Evolutionary conservation across 805 yeast species (phyloP), one percentile per base, ranked within the genome.

Genomic region (Candida nanaspora): DNA sequence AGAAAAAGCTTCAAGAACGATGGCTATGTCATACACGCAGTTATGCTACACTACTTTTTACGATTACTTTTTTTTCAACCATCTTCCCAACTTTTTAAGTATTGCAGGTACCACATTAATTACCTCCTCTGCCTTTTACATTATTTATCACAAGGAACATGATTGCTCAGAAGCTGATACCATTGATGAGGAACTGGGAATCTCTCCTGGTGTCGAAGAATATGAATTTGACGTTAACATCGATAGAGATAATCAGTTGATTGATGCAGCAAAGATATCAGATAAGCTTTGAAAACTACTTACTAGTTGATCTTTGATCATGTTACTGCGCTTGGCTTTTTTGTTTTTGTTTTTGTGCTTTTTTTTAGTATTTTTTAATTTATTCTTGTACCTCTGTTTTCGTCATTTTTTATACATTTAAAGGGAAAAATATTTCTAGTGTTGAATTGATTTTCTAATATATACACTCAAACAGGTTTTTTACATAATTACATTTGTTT

Each of bases 21-120:
- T 89, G 11, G 70, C 85, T 45, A 80, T 86, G 77, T 64, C 74
- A 2, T 89, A 89, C 56, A 71, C 88, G 2, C 86, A 81, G 53
- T 72, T 88, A 69, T 63, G 88, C 2, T 86, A 82, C 62, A 91
- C 96, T 0, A 63, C 86, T 15, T 43, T 83, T 26, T 80, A 89
- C 77, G 96, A 88, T 55, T 63, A 76, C 28, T 34, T 77, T 1
- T 63, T 87, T 23, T 89, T 86, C 80, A 70, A 76, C 45, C 87
- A 82, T 55, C 57, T 78, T 19, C 96, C 96, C 0, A 80, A 78
- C 18, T 45, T 76, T 25, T 68, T 84, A 65, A 81, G 89, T 43
- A 61, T 78, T 49, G 47, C 78, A 18, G 97, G 97, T 1, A 80
- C 83, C 40, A 43, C 70, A 1, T 65, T 88, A 30, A 86, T 88